Evolutionary conservation across 2,329 filamentous ascomycete species (phyloP), one percentile per base, ranked within the genome.

Genomic region (Seiridium cupressi): DNA sequence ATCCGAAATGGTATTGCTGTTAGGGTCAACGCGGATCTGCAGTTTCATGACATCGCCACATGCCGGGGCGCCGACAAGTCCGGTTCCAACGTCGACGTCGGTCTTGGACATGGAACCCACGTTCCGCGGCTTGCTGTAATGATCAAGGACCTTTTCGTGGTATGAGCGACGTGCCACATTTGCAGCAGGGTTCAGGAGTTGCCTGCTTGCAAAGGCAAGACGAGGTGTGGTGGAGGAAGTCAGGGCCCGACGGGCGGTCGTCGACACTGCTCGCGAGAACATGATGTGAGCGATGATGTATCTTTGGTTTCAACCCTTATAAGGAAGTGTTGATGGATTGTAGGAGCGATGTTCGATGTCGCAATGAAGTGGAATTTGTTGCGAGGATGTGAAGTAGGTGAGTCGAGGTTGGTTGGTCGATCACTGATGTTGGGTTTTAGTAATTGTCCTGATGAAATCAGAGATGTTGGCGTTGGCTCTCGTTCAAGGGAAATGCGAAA

Each of bases 41-140:
- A 96, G 84, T 77, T 95, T 95, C 90, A 96, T 96, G 62, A 96
- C 92, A 75, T 96, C 92, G 76, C 92, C 92, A 73, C 91, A 94
- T 38, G 92, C 92, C 55, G 92, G 92, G n/a, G 92, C 92, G 69
- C 91, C 88, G 65, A 95, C 91, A 60, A 95, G 87, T 44, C 70
- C 90, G 11, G 90, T 93, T 62, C 90, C 90, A 60, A 93, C 90
- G 66, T 92, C 89, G 51, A 73, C 74, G 66, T 90, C 89, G 47
- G 80, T 83, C 79, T 92, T 92, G 65, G 83, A 77, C 86, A 93
- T 89, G 61, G 86, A 89, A 35, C 90, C 90, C 62, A 92, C 90
- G 79, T 93, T 93, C 65, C 90, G 86, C 35, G 90, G 90, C 68
- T 85, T 84, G 75, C 85, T 90, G 79, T 94, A 94, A 78, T 94